Percentiles rank a stretch among this genome's conserved stretches.
Conservation (phyloP, 805 yeast genomes). For the Lipomyces lipofer region DNA sequence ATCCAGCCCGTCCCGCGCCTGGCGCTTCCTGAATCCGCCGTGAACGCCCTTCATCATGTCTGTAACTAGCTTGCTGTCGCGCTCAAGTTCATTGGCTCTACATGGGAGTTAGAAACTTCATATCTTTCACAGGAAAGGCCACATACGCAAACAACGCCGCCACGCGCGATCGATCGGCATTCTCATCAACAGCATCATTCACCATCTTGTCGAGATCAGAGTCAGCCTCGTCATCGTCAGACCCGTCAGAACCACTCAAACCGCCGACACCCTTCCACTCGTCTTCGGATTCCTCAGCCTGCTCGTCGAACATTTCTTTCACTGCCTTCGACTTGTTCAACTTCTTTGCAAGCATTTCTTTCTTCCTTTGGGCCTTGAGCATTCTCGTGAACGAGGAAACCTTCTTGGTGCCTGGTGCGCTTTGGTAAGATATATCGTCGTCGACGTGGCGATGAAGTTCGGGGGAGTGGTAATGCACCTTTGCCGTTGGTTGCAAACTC, state of each 20-base stretch:
- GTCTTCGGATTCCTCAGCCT: conserved; percentile 87
- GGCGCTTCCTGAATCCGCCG: conserved; percentile 65
- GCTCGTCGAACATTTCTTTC: conserved; percentile 69
- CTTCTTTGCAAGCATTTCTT: conserved; percentile 22
- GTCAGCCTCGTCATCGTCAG: conserved; percentile 56
- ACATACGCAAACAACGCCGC: conserved; percentile 51
- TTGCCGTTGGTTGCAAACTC: too few species aligned
- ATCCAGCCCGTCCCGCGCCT: conserved; percentile 58
- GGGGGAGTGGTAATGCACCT: not conserved
- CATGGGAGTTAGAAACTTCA: not conserved
- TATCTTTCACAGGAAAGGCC: too few species aligned
- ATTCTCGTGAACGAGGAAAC: conserved; percentile 8
- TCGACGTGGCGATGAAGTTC: not conserved
- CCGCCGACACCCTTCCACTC: conserved; percentile 87
- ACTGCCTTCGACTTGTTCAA: conserved; percentile 48
- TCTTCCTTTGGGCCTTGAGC: conserved; percentile 5
- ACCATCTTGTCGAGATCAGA: conserved; percentile 78
- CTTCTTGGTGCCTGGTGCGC: not conserved
- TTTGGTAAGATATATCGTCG: not conserved
- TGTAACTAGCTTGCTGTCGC: conserved; percentile 64
- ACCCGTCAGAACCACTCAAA: conserved; percentile 51
- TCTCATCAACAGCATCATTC: conserved; percentile 61
- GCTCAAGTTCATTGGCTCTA: conserved; percentile 47
- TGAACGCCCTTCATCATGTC: conserved; percentile 57
- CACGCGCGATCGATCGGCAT: conserved; percentile 48